These are phyloP conservation scores for Leccinum fibrillosum DNA, from an alignment of 768 basidiomycete genomes.

Conservation along the genomic window DNA sequence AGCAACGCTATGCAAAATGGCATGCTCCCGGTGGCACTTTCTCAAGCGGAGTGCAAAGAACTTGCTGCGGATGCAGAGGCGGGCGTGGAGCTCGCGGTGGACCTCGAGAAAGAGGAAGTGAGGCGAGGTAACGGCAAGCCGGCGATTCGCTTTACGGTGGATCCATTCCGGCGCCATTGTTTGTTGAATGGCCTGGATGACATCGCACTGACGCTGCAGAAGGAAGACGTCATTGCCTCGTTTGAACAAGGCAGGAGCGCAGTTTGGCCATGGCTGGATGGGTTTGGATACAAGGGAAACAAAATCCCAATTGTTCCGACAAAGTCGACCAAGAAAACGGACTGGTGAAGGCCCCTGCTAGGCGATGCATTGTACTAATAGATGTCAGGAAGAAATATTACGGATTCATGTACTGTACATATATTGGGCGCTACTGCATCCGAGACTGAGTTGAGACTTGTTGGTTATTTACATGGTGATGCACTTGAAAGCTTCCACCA, in stretches of 20 bases:
- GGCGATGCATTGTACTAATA: background rate
- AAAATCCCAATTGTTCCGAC: conserved; percentile 58
- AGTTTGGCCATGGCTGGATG: conserved; percentile 95
- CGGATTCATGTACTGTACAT: background rate
- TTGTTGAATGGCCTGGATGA: conserved; percentile 95
- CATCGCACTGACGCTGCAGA: conserved; percentile 90
- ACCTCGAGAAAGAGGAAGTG: conserved; percentile 79
- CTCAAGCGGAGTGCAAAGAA: conserved; percentile 67
- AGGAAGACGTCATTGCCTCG: conserved; percentile 59
- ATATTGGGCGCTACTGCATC: conserved; percentile 11
- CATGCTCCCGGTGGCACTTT: conserved; percentile 75
- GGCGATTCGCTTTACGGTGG: conserved; percentile 73
- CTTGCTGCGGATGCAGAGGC: conserved; percentile 76
- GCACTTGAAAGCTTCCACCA: conserved; percentile 1
- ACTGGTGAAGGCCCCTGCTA: conserved; percentile 52
- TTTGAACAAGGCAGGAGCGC: conserved; percentile 81
- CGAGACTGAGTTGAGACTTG: conserved; percentile 10
- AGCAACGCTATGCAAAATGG: conserved; percentile 93
- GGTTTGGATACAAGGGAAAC: conserved; percentile 82
- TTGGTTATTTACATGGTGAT: conserved; percentile 6
- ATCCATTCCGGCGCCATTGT: conserved; percentile 91
- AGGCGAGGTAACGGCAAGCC: conserved; percentile 70
- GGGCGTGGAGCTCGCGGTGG: conserved; percentile 75
- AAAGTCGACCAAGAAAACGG: conserved; percentile 51
- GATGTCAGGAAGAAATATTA: background rate